Evolutionary conservation across 306 rosid species (phyloP), one percentile per base, ranked within the genome.

Genomic region (Inga oerstediana): DNA sequence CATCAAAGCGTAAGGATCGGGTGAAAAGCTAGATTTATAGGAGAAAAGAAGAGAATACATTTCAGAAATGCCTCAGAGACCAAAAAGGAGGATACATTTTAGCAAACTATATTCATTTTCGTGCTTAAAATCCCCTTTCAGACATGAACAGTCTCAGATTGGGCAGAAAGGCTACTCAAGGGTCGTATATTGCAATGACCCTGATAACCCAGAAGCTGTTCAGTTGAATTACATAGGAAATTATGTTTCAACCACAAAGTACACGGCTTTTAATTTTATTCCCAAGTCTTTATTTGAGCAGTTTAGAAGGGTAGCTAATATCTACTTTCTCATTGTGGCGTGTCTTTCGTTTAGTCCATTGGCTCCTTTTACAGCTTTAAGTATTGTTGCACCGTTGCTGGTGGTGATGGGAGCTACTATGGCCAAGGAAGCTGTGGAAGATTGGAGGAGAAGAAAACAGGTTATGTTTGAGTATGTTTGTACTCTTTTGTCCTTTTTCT

Each of bases 391-490:
- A 16, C 98, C 98, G 0, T 83, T 94, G 89, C 7, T 89, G 15
- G 76, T 86, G 69, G 98, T 94, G 67, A 91, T 93, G 84, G 98
- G 98, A 67, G 97, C 91, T 83, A 93, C 97, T 14, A 88, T 91
- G 94, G 92, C 78, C 59, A 94, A 94, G 89, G 98, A 94, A 87
- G 98, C 89, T 61, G 92, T 94, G 41, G 98, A 94, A 88, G 98
- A 94, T 88, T 94, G 98, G 98, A 89, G 94, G 89, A 90, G 98
- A 84, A 91, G 94, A 90, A 92, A 79, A 58, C 98, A 94, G 93
- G 98, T 92, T 85, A 59, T 46, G 13, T 79, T 79, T 75, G 46
- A 54, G 20, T 64, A 56, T 59, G 75, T 52, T 74, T 66, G 51
- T 52, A 32, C 46, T 32, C 8, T 78, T 44, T 71, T 81, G 14